Percentiles rank a stretch among this genome's conserved stretches.
These are phyloP conservation scores for Ceratocystis colombiana DNA, from an alignment of 2,329 filamentous ascomycete genomes.

Conservation along the genomic window DNA sequence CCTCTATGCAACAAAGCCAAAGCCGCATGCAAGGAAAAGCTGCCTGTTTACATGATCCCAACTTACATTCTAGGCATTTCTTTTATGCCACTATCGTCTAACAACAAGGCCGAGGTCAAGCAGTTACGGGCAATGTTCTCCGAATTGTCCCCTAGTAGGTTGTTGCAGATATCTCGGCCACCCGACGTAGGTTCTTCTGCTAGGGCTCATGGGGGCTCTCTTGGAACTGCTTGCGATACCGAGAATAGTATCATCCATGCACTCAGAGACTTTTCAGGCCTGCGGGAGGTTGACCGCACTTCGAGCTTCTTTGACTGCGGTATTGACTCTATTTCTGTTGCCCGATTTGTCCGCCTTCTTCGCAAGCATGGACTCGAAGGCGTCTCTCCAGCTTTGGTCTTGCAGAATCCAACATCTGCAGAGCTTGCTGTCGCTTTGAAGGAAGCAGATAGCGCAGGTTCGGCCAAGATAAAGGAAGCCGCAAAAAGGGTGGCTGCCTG, in stretches of 20 bases:
- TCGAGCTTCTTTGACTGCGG: conserved; percentile 77
- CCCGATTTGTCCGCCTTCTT: conserved; percentile 56
- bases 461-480: conserved; percentile 29
- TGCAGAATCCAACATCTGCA: conserved; percentile 49
- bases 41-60: conserved; percentile 85
- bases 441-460: background rate
- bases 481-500: conserved; percentile 55
- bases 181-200: conserved; percentile 30
- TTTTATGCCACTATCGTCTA: conserved; percentile 67
- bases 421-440: conserved; percentile 38
- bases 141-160: conserved; percentile 46
- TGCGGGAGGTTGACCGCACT: conserved; percentile 38
- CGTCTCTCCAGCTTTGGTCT: conserved; percentile 55
- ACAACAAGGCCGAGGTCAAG: conserved; percentile 80
- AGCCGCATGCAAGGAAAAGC: conserved; percentile 54
- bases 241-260: conserved; percentile 40
- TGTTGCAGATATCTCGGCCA: conserved; percentile 34
- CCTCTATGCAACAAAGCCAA: conserved; percentile 35
- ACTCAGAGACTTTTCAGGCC: conserved; percentile 44
- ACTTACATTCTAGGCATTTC: conserved; percentile 67
- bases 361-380: conserved; percentile 51
- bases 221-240: background rate
- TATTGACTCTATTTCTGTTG: conserved; percentile 76
- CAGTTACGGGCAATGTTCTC: conserved; percentile 57
- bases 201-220: conserved; percentile 28